Percentiles rank a stretch among this genome's conserved stretches.
Conservation (phyloP, 371 early-diverging fungal species). For the Actinomortierella ambigua region DNA sequence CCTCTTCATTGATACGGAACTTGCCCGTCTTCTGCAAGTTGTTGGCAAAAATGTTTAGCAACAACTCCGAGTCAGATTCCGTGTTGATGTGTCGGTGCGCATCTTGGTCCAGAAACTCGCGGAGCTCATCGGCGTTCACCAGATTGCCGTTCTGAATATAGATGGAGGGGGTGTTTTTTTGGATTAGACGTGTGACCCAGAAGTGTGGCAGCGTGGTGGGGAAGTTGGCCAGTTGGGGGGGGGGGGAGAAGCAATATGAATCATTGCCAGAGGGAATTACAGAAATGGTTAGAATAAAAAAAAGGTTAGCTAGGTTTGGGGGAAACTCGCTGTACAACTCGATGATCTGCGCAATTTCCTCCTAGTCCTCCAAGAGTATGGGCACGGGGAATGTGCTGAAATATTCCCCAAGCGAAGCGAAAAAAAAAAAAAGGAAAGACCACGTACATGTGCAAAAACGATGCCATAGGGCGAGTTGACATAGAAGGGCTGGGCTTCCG, state of each 20-base stretch:
- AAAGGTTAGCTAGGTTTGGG: too few relatives aligned
- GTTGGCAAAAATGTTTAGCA: slow-evolving; percentile 95
- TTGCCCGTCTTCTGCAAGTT: slow-evolving; percentile 93
- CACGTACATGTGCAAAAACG: slow-evolving; percentile 90
- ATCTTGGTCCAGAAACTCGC: slow-evolving; percentile 83
- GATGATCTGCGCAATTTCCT: too few relatives aligned
- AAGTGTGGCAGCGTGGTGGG: too few relatives aligned
- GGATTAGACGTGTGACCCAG: too few relatives aligned
- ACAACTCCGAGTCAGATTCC: slow-evolving; percentile 95
- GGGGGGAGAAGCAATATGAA: neutral
- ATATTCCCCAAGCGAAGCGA: slow-evolving; percentile 1
- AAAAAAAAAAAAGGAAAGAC: neutral
- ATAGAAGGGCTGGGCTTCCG: slow-evolving; percentile 98
- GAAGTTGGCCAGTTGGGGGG: slow-evolving; percentile 2
- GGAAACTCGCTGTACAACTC: too few relatives aligned
- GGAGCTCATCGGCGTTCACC: slow-evolving; percentile 89
- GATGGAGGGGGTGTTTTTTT: too few relatives aligned
- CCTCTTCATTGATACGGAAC: slow-evolving; percentile 94
- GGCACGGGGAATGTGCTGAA: too few relatives aligned
- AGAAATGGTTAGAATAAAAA: slow-evolving; percentile 1
- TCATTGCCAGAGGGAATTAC: too few relatives aligned
- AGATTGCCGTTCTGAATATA: slow-evolving; percentile 90
- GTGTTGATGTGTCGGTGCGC: slow-evolving; percentile 99
- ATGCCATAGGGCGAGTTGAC: slow-evolving; percentile 98
- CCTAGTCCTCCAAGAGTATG: too few relatives aligned